Conservation (phyloP, 805 yeast genomes). For the Ogataea parapolymorpha region DNA sequence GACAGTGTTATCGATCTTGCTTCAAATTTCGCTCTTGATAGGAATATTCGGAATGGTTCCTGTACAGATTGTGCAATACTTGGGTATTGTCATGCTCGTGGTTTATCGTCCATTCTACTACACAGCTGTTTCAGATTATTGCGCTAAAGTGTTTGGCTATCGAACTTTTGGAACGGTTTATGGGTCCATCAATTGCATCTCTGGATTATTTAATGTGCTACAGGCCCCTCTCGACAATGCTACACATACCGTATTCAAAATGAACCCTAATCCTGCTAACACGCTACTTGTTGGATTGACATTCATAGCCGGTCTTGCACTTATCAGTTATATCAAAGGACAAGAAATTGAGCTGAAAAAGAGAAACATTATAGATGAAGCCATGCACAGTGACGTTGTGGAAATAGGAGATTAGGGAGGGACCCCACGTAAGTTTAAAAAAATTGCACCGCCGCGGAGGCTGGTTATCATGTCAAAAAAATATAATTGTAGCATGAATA, state of each 20-base stretch:
- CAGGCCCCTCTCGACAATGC: slow-evolving; percentile 67
- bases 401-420: slow-evolving; percentile 37
- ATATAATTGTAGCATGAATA: background rate
- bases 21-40: slow-evolving; percentile 53
- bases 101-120: slow-evolving; percentile 88
- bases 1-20: slow-evolving; percentile 50
- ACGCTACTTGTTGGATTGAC: slow-evolving; percentile 51
- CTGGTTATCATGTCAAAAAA: slow-evolving; percentile 17
- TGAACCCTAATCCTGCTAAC: slow-evolving; percentile 83
- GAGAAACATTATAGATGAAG: slow-evolving; percentile 56
- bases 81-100: slow-evolving; percentile 71
- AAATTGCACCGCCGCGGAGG: slow-evolving; percentile 11
- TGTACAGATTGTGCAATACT: slow-evolving; percentile 45
- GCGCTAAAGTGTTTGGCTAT: slow-evolving; percentile 92
- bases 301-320: slow-evolving; percentile 43
- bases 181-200: slow-evolving; percentile 77
- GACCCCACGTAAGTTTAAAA: too few relatives aligned
- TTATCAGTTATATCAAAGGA: slow-evolving; percentile 41
- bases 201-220: slow-evolving; percentile 75
- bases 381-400: slow-evolving; percentile 52
- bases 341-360: slow-evolving; percentile 46
- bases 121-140: slow-evolving; percentile 87
- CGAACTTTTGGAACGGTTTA: slow-evolving; percentile 89
- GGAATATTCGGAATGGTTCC: slow-evolving; percentile 71
- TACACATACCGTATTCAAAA: slow-evolving; percentile 64